Conservation (phyloP, 352 stramenopile species). For the Phytophthora quininea region DNA sequence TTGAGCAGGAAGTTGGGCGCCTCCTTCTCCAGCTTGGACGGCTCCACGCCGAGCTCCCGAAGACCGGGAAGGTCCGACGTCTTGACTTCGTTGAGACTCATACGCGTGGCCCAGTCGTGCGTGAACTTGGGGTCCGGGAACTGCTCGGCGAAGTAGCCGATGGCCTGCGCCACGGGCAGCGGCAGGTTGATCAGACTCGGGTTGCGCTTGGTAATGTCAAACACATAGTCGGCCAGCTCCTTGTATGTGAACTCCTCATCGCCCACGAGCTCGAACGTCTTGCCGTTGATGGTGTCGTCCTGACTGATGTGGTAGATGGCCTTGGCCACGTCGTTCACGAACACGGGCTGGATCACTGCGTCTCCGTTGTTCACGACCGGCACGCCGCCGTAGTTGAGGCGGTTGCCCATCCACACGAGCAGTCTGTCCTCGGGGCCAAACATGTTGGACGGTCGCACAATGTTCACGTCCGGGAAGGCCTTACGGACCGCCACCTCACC, state of each 20-base stretch:
- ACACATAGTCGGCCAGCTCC: constrained; percentile 97
- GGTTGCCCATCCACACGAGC: constrained; percentile 91
- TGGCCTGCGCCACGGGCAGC: constrained; percentile 70
- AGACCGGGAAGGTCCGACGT: constrained; percentile 78
- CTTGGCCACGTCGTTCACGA: constrained; percentile 84
- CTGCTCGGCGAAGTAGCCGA: constrained; percentile 82
- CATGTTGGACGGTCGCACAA: constrained; percentile 94
- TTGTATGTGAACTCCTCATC: constrained; percentile 97
- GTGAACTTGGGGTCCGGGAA: constrained; percentile 89
- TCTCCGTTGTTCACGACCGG: constrained; percentile 95
- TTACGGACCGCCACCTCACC: constrained; percentile 89
- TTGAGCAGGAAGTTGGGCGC: constrained; percentile 95
- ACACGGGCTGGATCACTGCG: constrained; percentile 93
- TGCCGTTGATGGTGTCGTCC: constrained; percentile 88
- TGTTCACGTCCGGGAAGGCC: constrained; percentile 95
- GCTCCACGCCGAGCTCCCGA: constrained; percentile 86
- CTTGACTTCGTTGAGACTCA: constrained; percentile 87
- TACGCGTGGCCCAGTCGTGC: constrained; percentile 72
- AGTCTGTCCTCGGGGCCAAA: constrained; percentile 96
- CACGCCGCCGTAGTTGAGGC: constrained; percentile 75
- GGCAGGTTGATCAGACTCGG: constrained; percentile 84
- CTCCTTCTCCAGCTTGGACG: constrained; percentile 94
- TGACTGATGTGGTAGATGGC: constrained; percentile 82
- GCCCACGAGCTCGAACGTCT: constrained; percentile 96
- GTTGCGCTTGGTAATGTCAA: constrained; percentile 88